phyloP scores from a whole-genome alignment of 352 stramenopile genomes.

The Aphanomyces stellatus region DNA sequence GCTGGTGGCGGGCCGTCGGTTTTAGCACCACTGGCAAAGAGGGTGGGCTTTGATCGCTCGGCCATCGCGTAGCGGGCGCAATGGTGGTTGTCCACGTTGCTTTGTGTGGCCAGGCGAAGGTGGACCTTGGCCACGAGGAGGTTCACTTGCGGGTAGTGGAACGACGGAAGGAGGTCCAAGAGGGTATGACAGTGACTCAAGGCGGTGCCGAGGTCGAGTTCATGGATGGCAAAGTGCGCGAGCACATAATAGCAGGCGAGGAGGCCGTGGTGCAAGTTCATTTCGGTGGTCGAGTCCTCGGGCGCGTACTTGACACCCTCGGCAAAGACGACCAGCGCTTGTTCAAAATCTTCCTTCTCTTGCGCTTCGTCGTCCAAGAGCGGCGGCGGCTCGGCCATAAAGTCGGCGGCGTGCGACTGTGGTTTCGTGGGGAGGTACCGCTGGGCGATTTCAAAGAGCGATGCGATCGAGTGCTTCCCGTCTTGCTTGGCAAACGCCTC shows the following conservation, averaged over 20 bases:
- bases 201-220: neutral
- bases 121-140: slow-evolving; percentile 16
- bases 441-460: slow-evolving; percentile 19
- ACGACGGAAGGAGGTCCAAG: neutral
- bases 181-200: neutral
- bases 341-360: slow-evolving; percentile 19
- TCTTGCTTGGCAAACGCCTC: slow-evolving; percentile 11
- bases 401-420: neutral
- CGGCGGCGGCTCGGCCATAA: neutral
- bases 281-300: neutral
- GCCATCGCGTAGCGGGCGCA: neutral
- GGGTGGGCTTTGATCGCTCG: neutral
- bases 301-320: neutral
- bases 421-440: neutral
- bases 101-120: neutral
- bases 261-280: neutral
- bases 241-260: slow-evolving; percentile 14
- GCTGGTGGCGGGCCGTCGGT: neutral
- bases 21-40: neutral
- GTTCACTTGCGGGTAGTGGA: slow-evolving; percentile 6
- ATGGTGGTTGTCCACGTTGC: neutral
- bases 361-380: slow-evolving; percentile 17
- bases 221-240: slow-evolving; percentile 1
- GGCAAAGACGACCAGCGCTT: neutral
- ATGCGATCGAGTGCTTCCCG: neutral